These are phyloP conservation scores for Chlorella sorokiniana DNA, from an alignment of 139 green algal species.

Conservation along the genomic window DNA sequence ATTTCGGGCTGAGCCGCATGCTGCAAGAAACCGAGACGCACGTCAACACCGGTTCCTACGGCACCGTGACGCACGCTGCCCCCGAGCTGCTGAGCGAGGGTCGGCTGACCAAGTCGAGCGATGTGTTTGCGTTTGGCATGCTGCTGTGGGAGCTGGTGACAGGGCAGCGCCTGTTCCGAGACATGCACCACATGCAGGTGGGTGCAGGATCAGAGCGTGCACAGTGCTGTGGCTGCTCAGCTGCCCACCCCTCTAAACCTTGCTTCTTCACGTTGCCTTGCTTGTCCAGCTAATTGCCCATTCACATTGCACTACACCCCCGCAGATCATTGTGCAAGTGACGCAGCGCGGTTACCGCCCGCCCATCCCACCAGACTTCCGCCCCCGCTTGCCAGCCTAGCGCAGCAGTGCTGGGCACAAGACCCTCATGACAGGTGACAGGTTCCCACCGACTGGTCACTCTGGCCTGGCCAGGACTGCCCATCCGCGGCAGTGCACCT, in stretches of 20 bases:
- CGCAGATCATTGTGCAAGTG: constrained; percentile 29
- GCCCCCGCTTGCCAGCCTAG: background rate
- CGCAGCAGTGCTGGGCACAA: constrained; percentile 31
- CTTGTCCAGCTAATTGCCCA: too few relatives aligned
- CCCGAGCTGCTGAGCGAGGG: constrained; percentile 47
- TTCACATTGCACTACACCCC: too few relatives aligned
- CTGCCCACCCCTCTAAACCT: too few relatives aligned
- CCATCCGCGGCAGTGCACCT: too few relatives aligned
- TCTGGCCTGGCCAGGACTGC: too few relatives aligned
- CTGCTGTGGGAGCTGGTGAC: constrained; percentile 32
- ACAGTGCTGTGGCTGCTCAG: too few relatives aligned
- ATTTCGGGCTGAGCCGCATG: constrained; percentile 11
- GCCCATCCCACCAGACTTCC: background rate
- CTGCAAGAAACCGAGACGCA: too few relatives aligned
- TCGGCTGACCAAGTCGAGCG: constrained; percentile 11
- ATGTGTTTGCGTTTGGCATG: constrained; percentile 54
- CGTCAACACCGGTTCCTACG: too few relatives aligned
- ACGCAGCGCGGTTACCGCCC: constrained; percentile 16
- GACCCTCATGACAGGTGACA: constrained; percentile 5
- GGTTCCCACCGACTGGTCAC: background rate
- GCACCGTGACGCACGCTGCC: constrained; percentile 56
- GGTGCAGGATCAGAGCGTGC: too few relatives aligned
- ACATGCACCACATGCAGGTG: constrained; percentile 6
- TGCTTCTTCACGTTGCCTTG: too few relatives aligned
- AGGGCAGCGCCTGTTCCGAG: background rate